Evolutionary conservation across 352 stramenopile species (phyloP).

Genomic region (Blastocystis sp.): DNA sequence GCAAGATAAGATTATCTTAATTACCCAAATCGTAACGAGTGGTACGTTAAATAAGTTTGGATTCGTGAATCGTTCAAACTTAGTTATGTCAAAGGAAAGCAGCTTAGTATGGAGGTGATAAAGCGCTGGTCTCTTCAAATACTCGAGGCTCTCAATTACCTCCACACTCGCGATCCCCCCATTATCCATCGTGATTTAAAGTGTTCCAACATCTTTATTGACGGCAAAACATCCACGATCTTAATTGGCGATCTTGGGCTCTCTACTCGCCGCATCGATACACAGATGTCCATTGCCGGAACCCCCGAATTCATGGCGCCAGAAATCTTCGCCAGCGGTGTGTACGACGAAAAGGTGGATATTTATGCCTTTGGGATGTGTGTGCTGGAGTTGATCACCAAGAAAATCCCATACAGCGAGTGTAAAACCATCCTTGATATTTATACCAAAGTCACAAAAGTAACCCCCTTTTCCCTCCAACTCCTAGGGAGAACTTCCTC

Average conservation of each 20-base stretch:
- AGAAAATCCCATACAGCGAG: conserved; percentile 90
- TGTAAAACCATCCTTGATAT: conserved; percentile 79
- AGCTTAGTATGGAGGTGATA: conserved; percentile 78
- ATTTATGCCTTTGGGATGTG: conserved; percentile 99
- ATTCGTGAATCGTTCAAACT: background rate
- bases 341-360: conserved; percentile 71
- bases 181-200: conserved; percentile 87
- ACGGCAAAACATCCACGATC: conserved; percentile 91
- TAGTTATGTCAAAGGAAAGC: conserved; percentile 69
- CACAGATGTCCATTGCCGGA: conserved; percentile 65
- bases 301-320: conserved; percentile 99
- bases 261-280: background rate
- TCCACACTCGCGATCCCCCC: conserved; percentile 79
- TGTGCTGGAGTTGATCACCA: conserved; percentile 97
- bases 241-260: conserved; percentile 93
- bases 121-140: conserved; percentile 79
- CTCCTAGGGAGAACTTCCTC: background rate
- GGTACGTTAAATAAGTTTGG: conserved; percentile 78
- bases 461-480: background rate
- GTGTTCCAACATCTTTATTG: conserved; percentile 96
- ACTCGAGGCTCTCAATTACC: conserved; percentile 84
- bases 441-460: conserved; percentile 79
- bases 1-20: conserved; percentile 94
- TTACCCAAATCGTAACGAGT: conserved; percentile 95
- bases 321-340: conserved; percentile 85